Evolutionary conservation across 768 basidiomycete species (phyloP).

Genomic region (Rhizopogon vulgaris): DNA sequence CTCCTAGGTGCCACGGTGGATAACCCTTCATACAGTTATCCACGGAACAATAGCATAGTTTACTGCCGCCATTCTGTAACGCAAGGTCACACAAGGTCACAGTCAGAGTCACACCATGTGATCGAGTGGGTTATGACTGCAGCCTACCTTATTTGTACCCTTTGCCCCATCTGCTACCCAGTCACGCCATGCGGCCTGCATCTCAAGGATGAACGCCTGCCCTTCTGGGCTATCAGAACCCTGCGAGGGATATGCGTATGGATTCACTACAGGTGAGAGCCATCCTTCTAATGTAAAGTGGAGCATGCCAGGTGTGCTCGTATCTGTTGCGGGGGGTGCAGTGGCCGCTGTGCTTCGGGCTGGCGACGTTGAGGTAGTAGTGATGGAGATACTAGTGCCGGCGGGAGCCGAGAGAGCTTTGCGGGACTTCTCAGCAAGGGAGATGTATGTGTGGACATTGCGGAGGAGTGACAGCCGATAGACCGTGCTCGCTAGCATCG

Average conservation of each 20-base stretch:
- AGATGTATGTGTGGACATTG: constrained; percentile 43
- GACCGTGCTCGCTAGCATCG: constrained; percentile 70
- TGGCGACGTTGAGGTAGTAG: neutral
- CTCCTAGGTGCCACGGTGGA: too few relatives aligned
- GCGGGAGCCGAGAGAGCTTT: constrained; percentile 24
- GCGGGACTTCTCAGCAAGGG: constrained; percentile 53
- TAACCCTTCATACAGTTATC: too few relatives aligned
- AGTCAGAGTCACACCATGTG: too few relatives aligned
- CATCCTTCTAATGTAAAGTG: constrained; percentile 60
- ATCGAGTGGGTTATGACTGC: too few relatives aligned
- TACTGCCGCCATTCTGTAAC: too few relatives aligned
- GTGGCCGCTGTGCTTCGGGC: neutral
- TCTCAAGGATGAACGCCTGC: constrained; percentile 71
- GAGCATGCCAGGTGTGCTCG: constrained; percentile 16
- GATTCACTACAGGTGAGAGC: constrained; percentile 73
- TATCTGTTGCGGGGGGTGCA: constrained; percentile 8
- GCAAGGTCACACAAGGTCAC: too few relatives aligned
- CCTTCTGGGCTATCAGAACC: constrained; percentile 65
- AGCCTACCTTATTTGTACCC: constrained; percentile 50
- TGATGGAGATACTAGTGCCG: constrained; percentile 13
- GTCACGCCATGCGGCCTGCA: constrained; percentile 72
- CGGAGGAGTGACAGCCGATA: constrained; percentile 62
- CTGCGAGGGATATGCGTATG: constrained; percentile 41
- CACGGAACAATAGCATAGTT: too few relatives aligned
- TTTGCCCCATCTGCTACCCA: constrained; percentile 55